Evolutionary conservation across 2,329 filamentous ascomycete species (phyloP), one percentile per base, ranked within the genome.

Genomic region (Fusarium abutilonis): DNA sequence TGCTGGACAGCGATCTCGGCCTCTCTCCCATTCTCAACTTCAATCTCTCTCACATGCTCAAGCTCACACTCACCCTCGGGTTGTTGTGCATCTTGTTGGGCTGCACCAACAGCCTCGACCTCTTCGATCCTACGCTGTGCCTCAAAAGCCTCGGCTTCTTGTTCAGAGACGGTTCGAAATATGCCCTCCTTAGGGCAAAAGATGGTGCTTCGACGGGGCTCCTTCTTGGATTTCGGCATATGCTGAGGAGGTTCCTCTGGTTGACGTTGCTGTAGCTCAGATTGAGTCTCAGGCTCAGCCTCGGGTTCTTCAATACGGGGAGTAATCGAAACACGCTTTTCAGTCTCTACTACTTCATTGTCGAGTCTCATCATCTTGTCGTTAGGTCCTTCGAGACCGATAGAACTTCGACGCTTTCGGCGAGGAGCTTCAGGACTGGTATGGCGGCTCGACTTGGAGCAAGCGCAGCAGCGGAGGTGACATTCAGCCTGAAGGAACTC

Each of bases 401-500:
- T 59, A 21, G 66, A 71, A 48, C 64, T 69, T 49, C 65, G 63
- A 26, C 67, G 68, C 55, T 64, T 72, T 36, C 52, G 58, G 40
- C 67, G 70, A 36, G 58, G 59, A 7, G 48, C 48, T 19, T 63
- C 52, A 4, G 21, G 47, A 43, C 47, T 58, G 11, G 56, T 21
- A n/a, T 40, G 61, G 13, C 60, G 60, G 52, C 68, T 68, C 1
- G 70, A 64, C 53, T 79, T 83, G 57, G 78, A 83, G 71, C 87
- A 89, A 2, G 83, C 79, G 77, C 89, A 92, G 74, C 84, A 86
- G 42, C 83, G 82, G 63, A 93, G 83, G 45, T 86, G 82, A 73
- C 89, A 92, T 73, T 94, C 90, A 51, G 89, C 83, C 70, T 91
- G 86, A 72, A 93, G 80, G 74, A 92, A 93, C 29, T 93, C 89